Base-by-base conservation (phyloP, 2,329 filamentous ascomycete genomes). In the Ceratocystis eucalypticola region DNA sequence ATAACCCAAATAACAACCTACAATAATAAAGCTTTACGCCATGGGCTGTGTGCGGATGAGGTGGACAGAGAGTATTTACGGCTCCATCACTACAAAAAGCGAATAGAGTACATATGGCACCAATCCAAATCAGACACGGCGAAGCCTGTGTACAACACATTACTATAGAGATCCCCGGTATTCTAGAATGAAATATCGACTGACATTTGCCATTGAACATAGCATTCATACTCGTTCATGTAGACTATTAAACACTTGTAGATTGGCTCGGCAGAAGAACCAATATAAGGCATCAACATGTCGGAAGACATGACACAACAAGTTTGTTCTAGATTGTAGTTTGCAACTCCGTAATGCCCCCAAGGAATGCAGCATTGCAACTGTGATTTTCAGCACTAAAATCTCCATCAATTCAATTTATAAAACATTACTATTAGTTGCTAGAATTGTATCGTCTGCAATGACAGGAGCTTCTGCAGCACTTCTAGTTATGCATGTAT, bases 81-180 rank as follows among this genome's bases (percentile, higher is more conserved):
- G 30, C 55, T 59, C 8, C 55, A 17, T 37, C 28, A 59, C 55
- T 33, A 59, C 28, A 20, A 17, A 25, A 12, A 33, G 15, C 55
- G 28, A 8, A 20, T 59, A n/a, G 6, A 59, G 20, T 30, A 7
- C 7, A 59, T 7, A 59, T 33, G 55, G 22, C 55, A 17, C 55
- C 55, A 33, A 37, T 59, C 55, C 55, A 57, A 28, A 44, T 41
- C 25, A 46, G 20, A 48, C 45, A 37, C 3, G 20, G 20, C 48
- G 59, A 33, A 46, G 30, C 48, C 53, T 53, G 64, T 68, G 64
- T 68, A 68, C 64, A 68, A 68, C 67, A 68, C 57, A 68, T 66
- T 57, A 64, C 66, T 68, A 68, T 68, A 68, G 64, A 68, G 22
- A 53, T 59, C 41, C 62, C 30, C 55, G 62, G 61, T 57, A 17